Percentiles rank a stretch among this genome's conserved stretches.
Evolutionary conservation across 140 eudicot genomes (phyloP).

Genomic region (Erigeron philadelphicus): DNA sequence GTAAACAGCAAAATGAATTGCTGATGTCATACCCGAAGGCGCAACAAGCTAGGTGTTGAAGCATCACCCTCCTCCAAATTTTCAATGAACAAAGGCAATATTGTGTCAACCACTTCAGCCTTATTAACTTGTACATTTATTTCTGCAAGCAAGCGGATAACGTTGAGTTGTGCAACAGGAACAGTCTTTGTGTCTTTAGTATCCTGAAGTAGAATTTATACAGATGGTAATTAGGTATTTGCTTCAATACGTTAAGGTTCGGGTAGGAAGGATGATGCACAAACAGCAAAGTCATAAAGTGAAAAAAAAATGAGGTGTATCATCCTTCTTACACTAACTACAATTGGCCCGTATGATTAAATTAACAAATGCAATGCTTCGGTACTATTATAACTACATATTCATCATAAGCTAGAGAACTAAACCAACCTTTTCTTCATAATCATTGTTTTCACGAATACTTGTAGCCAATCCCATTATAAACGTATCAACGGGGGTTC

Average conservation of each 20-base stretch:
- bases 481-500: slow-evolving; percentile 92
- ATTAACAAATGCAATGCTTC: neutral
- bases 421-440: slow-evolving; percentile 85
- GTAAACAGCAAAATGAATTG: neutral
- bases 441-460: slow-evolving; percentile 78
- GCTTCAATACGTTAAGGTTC: neutral
- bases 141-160: slow-evolving; percentile 78
- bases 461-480: slow-evolving; percentile 81
- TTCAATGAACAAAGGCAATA: slow-evolving; percentile 80
- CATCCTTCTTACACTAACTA: too few species aligned
- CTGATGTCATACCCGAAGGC: slow-evolving; percentile 59
- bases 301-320: too few species aligned
- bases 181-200: slow-evolving; percentile 58
- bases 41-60: slow-evolving; percentile 76
- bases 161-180: slow-evolving; percentile 68
- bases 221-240: slow-evolving; percentile 7
- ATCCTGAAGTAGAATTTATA: slow-evolving; percentile 40
- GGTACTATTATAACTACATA: neutral
- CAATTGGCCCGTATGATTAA: too few species aligned
- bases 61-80: slow-evolving; percentile 98
- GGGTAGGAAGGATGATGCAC: too few species aligned
- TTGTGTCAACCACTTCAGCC: slow-evolving; percentile 87
- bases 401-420: neutral
- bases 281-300: too few species aligned
- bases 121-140: slow-evolving; percentile 67